Conservation (phyloP, 1,284 basidiomycete species). For the Tetrapyrgos nigripes region DNA sequence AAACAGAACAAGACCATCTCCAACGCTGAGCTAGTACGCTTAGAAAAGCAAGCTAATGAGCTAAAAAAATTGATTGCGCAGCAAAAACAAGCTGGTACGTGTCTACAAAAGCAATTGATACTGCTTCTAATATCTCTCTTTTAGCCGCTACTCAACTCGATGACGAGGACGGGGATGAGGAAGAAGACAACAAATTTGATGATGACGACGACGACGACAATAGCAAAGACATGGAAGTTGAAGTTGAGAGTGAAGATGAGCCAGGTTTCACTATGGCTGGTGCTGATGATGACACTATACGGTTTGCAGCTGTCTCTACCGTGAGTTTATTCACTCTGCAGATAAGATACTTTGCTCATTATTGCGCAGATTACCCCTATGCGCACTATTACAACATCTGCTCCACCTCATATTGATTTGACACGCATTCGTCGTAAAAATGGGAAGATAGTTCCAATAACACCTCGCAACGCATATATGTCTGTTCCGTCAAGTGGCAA, state of each 20-base stretch:
- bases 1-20: too few relatives aligned
- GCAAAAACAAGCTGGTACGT: too few relatives aligned
- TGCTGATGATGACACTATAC: not conserved
- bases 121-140: not conserved
- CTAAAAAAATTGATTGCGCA: too few relatives aligned
- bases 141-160: not conserved
- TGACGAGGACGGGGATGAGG: not conserved
- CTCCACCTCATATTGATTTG: not conserved
- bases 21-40: too few relatives aligned
- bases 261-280: not conserved
- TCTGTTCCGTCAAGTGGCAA: not conserved
- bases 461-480: not conserved
- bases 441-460: not conserved
- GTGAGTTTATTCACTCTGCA: not conserved
- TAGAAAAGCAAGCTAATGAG: too few relatives aligned
- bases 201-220: not conserved
- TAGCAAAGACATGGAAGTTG: not conserved
- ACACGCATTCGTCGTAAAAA: not conserved
- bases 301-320: not conserved
- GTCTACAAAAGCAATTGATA: too few relatives aligned
- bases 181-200: too few relatives aligned
- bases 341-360: not conserved
- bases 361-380: not conserved
- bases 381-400: not conserved
- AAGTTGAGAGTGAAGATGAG: not conserved